Evolutionary conservation across 192 early-diverging fungal species (phyloP).

Genomic region (Gigaspora rosea): DNA sequence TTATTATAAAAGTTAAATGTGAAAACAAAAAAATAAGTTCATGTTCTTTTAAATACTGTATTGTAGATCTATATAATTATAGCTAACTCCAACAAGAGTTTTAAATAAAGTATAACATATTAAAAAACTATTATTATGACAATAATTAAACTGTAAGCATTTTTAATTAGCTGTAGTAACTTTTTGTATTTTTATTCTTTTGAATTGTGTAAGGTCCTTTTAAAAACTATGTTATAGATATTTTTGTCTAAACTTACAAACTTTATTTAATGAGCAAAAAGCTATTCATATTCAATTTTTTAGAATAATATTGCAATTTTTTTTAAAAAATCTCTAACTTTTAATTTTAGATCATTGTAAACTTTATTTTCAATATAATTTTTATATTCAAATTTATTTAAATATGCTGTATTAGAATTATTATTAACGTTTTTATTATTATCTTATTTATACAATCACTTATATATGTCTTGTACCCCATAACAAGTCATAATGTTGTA

Average conservation of each 20-base stretch:
- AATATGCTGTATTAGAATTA: background rate
- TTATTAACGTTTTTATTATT: background rate
- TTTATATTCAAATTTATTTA: background rate
- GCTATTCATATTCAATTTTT: background rate
- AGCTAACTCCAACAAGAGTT: constrained; percentile 8
- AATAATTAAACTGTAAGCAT: background rate
- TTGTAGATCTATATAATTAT: constrained; percentile 4
- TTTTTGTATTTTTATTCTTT: background rate
- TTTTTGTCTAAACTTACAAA: constrained; percentile 3
- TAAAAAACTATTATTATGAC: background rate
- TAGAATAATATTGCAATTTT: background rate
- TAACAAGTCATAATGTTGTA: too few species aligned
- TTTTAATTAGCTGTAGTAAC: background rate
- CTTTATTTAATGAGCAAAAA: background rate
- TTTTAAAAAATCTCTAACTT: background rate
- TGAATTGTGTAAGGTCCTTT: background rate
- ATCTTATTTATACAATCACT: too few species aligned
- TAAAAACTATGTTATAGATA: background rate
- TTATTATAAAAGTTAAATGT: too few species aligned
- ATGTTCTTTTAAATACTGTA: constrained; percentile 4
- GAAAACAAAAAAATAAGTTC: too few species aligned
- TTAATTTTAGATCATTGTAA: background rate
- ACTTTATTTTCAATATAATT: constrained; percentile 9
- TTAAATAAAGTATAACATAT: background rate
- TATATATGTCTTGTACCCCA: too few species aligned